Evolutionary conservation across 169 alveolate genomes (phyloP).

Genomic region (Plasmodium sp.): DNA sequence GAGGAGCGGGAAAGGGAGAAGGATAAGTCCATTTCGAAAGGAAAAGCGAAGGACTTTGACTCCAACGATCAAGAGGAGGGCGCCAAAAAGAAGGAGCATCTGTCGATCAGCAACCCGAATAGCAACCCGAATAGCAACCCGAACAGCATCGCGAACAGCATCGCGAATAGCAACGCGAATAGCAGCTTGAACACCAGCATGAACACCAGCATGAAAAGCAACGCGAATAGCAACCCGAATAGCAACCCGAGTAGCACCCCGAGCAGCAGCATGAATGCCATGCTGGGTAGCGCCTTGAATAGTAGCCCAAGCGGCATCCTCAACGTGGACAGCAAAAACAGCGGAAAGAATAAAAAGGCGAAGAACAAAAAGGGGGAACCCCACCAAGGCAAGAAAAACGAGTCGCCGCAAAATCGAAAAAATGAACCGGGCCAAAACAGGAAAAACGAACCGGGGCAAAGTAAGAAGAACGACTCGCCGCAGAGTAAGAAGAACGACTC

Average conservation of each 20-base stretch:
- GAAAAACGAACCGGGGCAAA: too few relatives aligned
- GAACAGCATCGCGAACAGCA: neutral
- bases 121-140: neutral
- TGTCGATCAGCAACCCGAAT: neutral
- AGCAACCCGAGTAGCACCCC: neutral
- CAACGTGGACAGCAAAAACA: neutral
- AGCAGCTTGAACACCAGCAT: neutral
- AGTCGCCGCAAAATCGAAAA: neutral
- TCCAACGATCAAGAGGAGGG: neutral
- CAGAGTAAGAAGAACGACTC: too few relatives aligned
- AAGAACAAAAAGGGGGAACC: slow-evolving; percentile 8
- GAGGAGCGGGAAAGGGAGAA: neutral
- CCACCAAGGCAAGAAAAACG: neutral
- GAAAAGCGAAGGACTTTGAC: neutral
- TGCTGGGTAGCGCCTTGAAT: neutral
- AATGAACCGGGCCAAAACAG: neutral
- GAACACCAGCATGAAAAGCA: neutral
- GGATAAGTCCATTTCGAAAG: neutral
- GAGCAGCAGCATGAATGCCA: neutral
- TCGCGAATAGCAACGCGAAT: neutral
- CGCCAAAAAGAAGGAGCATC: neutral
- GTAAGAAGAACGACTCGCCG: neutral
- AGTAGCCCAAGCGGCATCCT: neutral
- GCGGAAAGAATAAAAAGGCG: neutral
- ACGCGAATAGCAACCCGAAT: neutral